Conservation (phyloP, 176 grass and related monocot species). For the Leersia perrieri region DNA sequence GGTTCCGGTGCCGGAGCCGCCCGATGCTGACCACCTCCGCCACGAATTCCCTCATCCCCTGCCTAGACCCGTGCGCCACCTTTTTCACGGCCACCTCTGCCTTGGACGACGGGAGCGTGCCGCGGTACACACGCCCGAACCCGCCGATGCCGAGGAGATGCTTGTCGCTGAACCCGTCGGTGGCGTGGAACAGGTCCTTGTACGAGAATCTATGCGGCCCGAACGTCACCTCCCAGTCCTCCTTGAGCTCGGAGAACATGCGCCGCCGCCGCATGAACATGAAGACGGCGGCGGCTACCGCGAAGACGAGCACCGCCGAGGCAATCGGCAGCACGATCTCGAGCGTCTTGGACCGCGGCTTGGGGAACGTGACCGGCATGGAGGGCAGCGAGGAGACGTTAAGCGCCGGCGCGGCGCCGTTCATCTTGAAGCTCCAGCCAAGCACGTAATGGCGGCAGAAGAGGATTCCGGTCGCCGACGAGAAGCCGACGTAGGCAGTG, state of each 20-base stretch:
- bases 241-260: conserved; percentile 64
- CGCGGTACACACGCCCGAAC: conserved; percentile 72
- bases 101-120: conserved; percentile 49
- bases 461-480: conserved; percentile 60
- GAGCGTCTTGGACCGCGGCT: conserved; percentile 46
- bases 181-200: conserved; percentile 62
- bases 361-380: conserved; percentile 47
- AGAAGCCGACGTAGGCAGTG: conserved; percentile 77
- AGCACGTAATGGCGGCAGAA: conserved; percentile 68
- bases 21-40: conserved; percentile 77
- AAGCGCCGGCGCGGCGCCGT: conserved; percentile 52
- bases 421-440: conserved; percentile 63
- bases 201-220: conserved; percentile 75
- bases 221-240: conserved; percentile 61
- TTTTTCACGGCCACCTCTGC: conserved; percentile 74
- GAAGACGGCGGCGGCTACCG: conserved; percentile 29
- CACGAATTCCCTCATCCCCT: conserved; percentile 77
- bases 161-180: conserved; percentile 62
- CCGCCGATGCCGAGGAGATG: conserved; percentile 64
- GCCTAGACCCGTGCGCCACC: conserved; percentile 72
- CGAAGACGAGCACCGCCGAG: conserved; percentile 46
- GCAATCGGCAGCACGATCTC: conserved; percentile 50
- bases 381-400: conserved; percentile 56
- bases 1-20: conserved; percentile 75
- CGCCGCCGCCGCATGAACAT: conserved; percentile 40